Base-by-base conservation (phyloP, 2,329 filamentous ascomycete species). In the Zymoseptoria crescenta region DNA sequence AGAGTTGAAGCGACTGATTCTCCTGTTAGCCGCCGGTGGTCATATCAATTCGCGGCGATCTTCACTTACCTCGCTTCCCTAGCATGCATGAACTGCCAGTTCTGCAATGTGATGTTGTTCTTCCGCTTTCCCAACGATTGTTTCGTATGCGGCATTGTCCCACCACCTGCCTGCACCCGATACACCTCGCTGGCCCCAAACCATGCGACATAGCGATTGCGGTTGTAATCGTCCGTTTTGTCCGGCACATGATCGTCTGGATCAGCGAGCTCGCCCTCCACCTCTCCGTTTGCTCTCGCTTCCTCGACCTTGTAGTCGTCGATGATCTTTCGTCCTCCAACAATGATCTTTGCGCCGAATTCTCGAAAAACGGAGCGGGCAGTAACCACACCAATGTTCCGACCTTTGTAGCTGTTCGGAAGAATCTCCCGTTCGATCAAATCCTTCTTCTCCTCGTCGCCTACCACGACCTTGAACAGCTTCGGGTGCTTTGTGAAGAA, bases 171-270 rank as follows among this genome's bases (percentile, higher is more conserved):
- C 63, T 58, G 86, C 87, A 10, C 89, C 91, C 97, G 91, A 73
- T 99, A 99, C 24, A 99, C 94, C 48, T 89, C 87, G 73, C 93
- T 97, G 53, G 94, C 94, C 54, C 94, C 94, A 73, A 96, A 92
- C 94, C 94, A 99, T 28, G 94, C 94, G 28, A 99, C 94, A 71
- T 96, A 99, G 73, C 96, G 92, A 72, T 99, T 99, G 77, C 93
- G 91, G 80, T 99, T 96, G 80, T 99, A 99, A n/a, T 86, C 81
- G 72, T 95, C 88, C 48, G 87, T 89, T n/a, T 81, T 79, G 8
- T 83, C 82, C 27, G 91, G 83, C 49, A 92, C 82, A 61, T 81
- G 82, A 74, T 99, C 94, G 61, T 91, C 87, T 0, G 93, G 93
- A 70, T 97, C 94, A 19, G 92, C 94, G 24, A 97, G 73, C 72